Percentiles rank a stretch among this genome's conserved stretches.
phyloP scores from a whole-genome alignment of 176 grass and related monocot species.

The Eragrostis nindensis region DNA sequence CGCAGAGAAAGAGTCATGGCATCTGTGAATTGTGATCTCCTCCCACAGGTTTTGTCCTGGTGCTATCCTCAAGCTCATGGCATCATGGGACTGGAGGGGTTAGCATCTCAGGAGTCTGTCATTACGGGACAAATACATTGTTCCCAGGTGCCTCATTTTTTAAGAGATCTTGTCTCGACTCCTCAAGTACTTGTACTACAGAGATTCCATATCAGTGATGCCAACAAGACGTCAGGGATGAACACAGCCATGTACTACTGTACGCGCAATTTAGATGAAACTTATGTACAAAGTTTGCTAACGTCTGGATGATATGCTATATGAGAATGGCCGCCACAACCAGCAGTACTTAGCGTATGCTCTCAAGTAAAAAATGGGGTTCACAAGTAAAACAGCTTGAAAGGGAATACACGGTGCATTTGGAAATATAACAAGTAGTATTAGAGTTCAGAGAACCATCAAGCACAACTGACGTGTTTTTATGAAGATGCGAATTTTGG shows the following conservation, averaged over 20 bases:
- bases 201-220: slow-evolving; percentile 4
- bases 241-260: not conserved
- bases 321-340: not conserved
- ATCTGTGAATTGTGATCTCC: slow-evolving; percentile 31
- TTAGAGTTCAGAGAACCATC: not conserved
- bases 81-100: slow-evolving; percentile 30
- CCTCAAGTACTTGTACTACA: not conserved
- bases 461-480: not conserved
- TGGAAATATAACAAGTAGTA: not conserved
- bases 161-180: slow-evolving; percentile 21
- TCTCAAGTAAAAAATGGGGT: not conserved
- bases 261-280: not conserved
- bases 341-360: not conserved
- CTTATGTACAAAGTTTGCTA: slow-evolving; percentile 7
- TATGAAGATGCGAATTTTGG: not conserved
- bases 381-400: not conserved
- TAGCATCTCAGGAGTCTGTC: slow-evolving; percentile 21
- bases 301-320: not conserved
- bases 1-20: not conserved
- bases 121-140: not conserved
- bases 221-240: not conserved
- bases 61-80: slow-evolving; percentile 25
- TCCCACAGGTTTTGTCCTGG: slow-evolving; percentile 39
- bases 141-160: slow-evolving; percentile 18
- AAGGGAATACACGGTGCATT: not conserved